phyloP scores from a whole-genome alignment of 345 rosid genomes.

The Ailanthus altissimus region DNA sequence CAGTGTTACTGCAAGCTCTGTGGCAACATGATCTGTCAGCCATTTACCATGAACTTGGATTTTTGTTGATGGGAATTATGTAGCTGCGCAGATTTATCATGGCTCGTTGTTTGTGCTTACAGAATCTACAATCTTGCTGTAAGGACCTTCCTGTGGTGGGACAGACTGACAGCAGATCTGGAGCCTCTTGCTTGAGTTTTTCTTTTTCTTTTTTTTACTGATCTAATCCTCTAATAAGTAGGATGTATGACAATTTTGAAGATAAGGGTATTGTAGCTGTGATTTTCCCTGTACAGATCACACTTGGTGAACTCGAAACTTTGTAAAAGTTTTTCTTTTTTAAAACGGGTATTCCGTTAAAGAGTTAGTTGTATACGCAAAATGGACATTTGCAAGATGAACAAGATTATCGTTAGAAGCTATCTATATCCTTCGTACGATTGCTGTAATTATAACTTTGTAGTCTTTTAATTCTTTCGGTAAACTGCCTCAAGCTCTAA shows the following conservation, averaged over 20 bases:
- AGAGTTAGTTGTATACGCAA: constrained; percentile 6
- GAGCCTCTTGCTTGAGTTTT: background rate
- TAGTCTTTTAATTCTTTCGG: background rate
- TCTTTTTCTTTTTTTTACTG: too few species aligned
- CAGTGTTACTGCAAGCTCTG: constrained; percentile 36
- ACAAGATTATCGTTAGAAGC: constrained; percentile 14
- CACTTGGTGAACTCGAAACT: background rate
- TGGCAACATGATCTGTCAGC: constrained; percentile 4
- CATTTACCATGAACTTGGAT: background rate
- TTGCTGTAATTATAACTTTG: constrained; percentile 17
- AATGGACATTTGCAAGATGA: background rate
- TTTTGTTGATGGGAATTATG: background rate
- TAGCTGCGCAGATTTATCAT: background rate
- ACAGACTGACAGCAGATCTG: background rate
- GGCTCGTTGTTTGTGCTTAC: background rate
- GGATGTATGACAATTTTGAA: constrained; percentile 12
- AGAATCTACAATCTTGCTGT: background rate
- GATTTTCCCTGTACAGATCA: constrained; percentile 11
- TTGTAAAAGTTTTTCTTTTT: too few species aligned
- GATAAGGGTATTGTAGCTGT: background rate
- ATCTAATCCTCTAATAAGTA: constrained; percentile 10
- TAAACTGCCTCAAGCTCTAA: background rate
- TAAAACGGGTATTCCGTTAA: too few species aligned
- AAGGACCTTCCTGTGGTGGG: background rate
- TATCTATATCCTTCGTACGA: constrained; percentile 8